These are phyloP conservation scores for Colletotrichum sidae DNA, from an alignment of 2,329 filamentous ascomycete genomes.

Conservation along the genomic window DNA sequence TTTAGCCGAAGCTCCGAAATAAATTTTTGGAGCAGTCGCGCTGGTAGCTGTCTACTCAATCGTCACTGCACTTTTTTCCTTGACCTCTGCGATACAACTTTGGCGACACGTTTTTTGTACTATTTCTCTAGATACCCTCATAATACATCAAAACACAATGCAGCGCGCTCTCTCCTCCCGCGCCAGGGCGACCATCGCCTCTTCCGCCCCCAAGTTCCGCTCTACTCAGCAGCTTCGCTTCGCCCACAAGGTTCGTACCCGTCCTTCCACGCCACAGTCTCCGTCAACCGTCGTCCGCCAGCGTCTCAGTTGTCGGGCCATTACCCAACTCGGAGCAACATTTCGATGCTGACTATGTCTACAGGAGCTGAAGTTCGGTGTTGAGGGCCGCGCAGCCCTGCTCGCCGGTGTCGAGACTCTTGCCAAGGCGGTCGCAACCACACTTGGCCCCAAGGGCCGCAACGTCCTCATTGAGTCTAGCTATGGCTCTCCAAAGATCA, in stretches of 20 bases:
- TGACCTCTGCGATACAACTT: conserved; percentile 43
- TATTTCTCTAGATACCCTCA: conserved; percentile 43
- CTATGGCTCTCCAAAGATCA: conserved; percentile 99
- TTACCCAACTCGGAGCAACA: conserved; percentile 36
- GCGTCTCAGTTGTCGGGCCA: background rate
- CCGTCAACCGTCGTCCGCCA: too few relatives aligned
- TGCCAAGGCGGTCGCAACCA: conserved; percentile 94
- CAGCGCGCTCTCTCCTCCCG: conserved; percentile 92
- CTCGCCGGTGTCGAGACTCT: conserved; percentile 96
- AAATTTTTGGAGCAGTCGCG: conserved; percentile 52
- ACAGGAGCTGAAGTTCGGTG: conserved; percentile 97
- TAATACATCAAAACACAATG: conserved; percentile 70
- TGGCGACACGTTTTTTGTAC: conserved; percentile 44
- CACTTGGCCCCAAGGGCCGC: conserved; percentile 95
- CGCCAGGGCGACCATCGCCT: conserved; percentile 83
- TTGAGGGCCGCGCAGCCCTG: conserved; percentile 89
- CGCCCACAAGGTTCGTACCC: conserved; percentile 85
- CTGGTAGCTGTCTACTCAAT: conserved; percentile 33
- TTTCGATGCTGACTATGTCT: conserved; percentile 44
- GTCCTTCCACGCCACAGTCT: too few relatives aligned
- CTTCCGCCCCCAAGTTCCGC: conserved; percentile 74
- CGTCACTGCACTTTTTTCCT: conserved; percentile 41
- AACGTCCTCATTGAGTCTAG: conserved; percentile 99
- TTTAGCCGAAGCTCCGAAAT: conserved; percentile 55
- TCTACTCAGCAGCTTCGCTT: conserved; percentile 90